Conservation (phyloP, 2,329 filamentous ascomycete species). For the Ascochyta clinopodiicola region DNA sequence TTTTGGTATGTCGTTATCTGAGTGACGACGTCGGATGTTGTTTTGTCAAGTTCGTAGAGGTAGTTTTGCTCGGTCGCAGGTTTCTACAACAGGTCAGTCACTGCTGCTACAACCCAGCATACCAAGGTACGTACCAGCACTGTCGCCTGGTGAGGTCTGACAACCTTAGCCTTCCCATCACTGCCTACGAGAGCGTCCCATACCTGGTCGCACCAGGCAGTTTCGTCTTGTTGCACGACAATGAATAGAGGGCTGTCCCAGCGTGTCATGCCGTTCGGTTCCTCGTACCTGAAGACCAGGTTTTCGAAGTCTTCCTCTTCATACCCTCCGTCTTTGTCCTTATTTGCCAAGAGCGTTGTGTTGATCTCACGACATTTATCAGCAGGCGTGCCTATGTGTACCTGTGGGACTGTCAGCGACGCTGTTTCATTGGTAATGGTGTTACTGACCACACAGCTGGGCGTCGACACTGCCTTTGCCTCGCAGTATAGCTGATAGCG, state of each 20-base stretch:
- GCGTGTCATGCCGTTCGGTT: constrained; percentile 82
- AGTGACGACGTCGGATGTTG: constrained; percentile 78
- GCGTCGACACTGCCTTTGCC: constrained; percentile 78
- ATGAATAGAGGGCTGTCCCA: constrained; percentile 88
- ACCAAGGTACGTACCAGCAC: constrained; percentile 57
- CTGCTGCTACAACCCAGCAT: background rate
- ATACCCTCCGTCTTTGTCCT: constrained; percentile 55
- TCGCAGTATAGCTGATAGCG: constrained; percentile 87
- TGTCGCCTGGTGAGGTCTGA: constrained; percentile 78
- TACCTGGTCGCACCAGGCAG: constrained; percentile 70
- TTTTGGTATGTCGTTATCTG: constrained; percentile 72
- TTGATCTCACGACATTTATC: constrained; percentile 68
- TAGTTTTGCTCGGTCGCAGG: constrained; percentile 71
- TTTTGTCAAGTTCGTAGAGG: constrained; percentile 78
- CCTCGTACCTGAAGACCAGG: constrained; percentile 81
- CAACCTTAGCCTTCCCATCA: constrained; percentile 68
- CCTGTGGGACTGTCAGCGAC: constrained; percentile 52
- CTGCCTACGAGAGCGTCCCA: constrained; percentile 74
- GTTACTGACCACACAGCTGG: constrained; percentile 71
- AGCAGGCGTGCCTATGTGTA: constrained; percentile 64
- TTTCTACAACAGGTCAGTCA: constrained; percentile 51
- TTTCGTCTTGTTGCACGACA: constrained; percentile 76
- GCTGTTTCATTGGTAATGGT: background rate
- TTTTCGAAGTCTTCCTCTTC: constrained; percentile 74
- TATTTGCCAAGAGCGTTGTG: constrained; percentile 55